phyloP scores from a whole-genome alignment of 2,329 filamentous ascomycete genomes.

The Diaporthe aspalathi region DNA sequence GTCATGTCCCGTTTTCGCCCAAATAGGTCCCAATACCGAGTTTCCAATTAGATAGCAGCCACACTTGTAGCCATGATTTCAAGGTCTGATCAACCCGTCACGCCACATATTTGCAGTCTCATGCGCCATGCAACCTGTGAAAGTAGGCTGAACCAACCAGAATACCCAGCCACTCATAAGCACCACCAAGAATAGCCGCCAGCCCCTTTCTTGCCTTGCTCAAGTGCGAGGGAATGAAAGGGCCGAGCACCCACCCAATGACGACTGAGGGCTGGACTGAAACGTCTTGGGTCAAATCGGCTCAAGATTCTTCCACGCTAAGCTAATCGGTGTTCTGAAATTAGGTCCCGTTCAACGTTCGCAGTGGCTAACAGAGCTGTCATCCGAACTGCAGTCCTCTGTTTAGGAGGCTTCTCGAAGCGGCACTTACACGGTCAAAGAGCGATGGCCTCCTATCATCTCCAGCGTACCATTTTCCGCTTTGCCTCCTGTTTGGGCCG shows the following conservation, averaged over 20 bases:
- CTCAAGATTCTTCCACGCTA: not conserved
- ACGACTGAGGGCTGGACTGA: not conserved
- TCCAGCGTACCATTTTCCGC: not conserved
- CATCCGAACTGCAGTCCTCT: not conserved
- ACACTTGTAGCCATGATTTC: not conserved
- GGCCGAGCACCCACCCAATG: not conserved
- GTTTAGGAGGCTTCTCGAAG: not conserved
- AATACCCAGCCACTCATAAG: not conserved
- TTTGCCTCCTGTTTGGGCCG: not conserved
- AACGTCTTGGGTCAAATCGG: not conserved
- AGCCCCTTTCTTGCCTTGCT: slow-evolving; percentile 9
- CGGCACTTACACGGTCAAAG: not conserved
- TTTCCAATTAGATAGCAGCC: not conserved
- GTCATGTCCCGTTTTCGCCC: not conserved
- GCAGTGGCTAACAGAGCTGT: not conserved
- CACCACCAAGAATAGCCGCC: not conserved
- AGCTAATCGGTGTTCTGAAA: not conserved
- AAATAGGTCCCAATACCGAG: not conserved
- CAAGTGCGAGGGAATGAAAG: not conserved
- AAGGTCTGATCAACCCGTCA: not conserved
- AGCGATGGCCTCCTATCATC: not conserved
- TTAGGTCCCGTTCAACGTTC: slow-evolving; percentile 4
- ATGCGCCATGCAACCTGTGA: slow-evolving; percentile 4
- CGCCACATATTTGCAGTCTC: not conserved
- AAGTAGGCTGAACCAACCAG: not conserved